A percentile compares a stretch with the other conserved stretches of the same genome.
Conservation (phyloP, 495 filamentous ascomycete genomes). For the Daldinia grandis region DNA sequence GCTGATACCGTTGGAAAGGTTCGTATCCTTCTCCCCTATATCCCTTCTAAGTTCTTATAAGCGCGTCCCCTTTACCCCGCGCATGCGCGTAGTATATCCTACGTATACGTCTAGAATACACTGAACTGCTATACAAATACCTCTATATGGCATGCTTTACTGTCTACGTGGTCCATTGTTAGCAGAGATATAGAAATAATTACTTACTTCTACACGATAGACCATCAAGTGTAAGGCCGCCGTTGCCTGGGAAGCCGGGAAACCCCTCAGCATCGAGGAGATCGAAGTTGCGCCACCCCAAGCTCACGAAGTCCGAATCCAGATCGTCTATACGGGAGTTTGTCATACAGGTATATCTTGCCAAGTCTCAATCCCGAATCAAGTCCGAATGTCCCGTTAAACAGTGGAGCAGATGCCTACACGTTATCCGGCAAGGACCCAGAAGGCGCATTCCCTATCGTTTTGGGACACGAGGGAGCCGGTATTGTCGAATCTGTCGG, state of each 20-base stretch:
- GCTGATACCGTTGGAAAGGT: slow-evolving; percentile 61
- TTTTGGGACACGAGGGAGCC: slow-evolving; percentile 96
- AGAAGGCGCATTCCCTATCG: slow-evolving; percentile 96
- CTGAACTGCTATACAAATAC: not conserved
- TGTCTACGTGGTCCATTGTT: not conserved
- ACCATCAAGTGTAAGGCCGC: slow-evolving; percentile 78
- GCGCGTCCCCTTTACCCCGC: slow-evolving; percentile 35
- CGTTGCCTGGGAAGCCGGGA: slow-evolving; percentile 93
- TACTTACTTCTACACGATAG: slow-evolving; percentile 39
- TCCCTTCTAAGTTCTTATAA: not conserved
- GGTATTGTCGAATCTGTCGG: slow-evolving; percentile 97
- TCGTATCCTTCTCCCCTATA: slow-evolving; percentile 16
- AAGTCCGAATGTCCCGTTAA: slow-evolving; percentile 35
- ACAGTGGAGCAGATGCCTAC: slow-evolving; percentile 79
- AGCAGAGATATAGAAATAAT: slow-evolving; percentile 14
- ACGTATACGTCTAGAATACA: not conserved
- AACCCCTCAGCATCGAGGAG: slow-evolving; percentile 87
- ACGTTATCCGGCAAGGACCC: slow-evolving; percentile 98
- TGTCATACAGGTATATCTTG: slow-evolving; percentile 86
- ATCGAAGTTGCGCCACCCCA: slow-evolving; percentile 92
- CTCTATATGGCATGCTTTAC: not conserved
- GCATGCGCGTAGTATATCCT: slow-evolving; percentile 25
- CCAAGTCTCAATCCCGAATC: slow-evolving; percentile 40
- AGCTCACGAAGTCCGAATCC: slow-evolving; percentile 94
- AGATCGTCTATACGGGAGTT: slow-evolving; percentile 96